Conservation (phyloP, 2,329 filamentous ascomycete genomes). For the Fusarium miscanthi region DNA sequence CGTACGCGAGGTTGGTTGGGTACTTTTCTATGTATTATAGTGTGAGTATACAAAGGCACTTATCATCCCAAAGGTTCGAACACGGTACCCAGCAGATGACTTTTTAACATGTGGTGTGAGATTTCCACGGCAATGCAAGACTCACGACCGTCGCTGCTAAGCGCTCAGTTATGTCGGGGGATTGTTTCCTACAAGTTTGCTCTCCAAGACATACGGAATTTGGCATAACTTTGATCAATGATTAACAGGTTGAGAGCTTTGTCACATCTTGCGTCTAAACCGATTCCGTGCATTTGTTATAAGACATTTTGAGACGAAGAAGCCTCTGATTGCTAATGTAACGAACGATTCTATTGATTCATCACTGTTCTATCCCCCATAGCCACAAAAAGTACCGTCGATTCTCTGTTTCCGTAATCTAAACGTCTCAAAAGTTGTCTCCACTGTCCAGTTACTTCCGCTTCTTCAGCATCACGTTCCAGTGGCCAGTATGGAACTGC, state of each 20-base stretch:
- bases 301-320: no score
- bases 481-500: neutral
- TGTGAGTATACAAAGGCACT: neutral
- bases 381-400: neutral
- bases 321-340: no score
- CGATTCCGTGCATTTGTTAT: no score
- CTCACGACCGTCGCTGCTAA: neutral
- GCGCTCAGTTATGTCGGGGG: neutral
- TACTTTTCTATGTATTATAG: neutral
- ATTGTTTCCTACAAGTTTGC: neutral
- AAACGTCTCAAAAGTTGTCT: neutral
- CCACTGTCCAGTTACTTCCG: neutral
- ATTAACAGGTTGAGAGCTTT: no score
- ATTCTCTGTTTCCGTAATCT: neutral
- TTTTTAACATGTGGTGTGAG: neutral
- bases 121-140: neutral
- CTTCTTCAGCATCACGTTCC: neutral
- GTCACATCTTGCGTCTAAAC: neutral
- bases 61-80: neutral
- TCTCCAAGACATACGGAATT: neutral
- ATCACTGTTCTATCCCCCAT: neutral
- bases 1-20: accelerated
- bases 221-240: no score
- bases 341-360: no score
- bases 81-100: neutral